Evolutionary conservation across 257 asterid species (phyloP).

Genomic region (Echium plantagineum): DNA sequence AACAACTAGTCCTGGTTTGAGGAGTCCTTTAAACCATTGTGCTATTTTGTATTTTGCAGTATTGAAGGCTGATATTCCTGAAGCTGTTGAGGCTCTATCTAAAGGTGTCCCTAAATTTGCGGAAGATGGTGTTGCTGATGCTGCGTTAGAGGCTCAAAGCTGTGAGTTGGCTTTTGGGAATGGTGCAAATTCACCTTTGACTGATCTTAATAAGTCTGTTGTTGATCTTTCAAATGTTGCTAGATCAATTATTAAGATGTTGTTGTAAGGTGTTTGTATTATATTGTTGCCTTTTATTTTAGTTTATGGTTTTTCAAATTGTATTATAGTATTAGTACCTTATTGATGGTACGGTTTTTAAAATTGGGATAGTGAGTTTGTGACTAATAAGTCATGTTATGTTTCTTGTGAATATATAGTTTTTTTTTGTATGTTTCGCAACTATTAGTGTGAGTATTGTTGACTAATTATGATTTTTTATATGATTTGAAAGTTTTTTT

Average conservation of each 20-base stretch:
- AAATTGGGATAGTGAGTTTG: too few relatives aligned
- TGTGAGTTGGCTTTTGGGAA: slow-evolving; percentile 19
- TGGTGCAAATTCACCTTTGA: slow-evolving; percentile 9
- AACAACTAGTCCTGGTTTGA: background rate
- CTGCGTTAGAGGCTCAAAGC: slow-evolving; percentile 11
- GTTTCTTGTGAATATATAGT: background rate
- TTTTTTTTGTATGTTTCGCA: background rate
- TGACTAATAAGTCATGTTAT: background rate
- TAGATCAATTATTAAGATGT: slow-evolving; percentile 6
- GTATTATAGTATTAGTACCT: too few relatives aligned
- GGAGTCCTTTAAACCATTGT: slow-evolving; percentile 9
- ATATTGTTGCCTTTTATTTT: too few relatives aligned
- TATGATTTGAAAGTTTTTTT: too few relatives aligned
- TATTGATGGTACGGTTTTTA: too few relatives aligned
- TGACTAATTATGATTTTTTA: too few relatives aligned
- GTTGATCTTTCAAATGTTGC: slow-evolving; percentile 9
- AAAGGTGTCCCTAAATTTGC: slow-evolving; percentile 26
- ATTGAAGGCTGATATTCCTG: slow-evolving; percentile 6
- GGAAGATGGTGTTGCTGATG: slow-evolving; percentile 14
- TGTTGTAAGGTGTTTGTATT: background rate
- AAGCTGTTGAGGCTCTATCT: slow-evolving; percentile 20
- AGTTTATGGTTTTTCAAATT: too few relatives aligned
- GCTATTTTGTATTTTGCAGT: background rate
- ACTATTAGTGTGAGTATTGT: too few relatives aligned
- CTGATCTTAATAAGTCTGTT: slow-evolving; percentile 6